Conservation (phyloP, 306 rosid species). For the Glycine latifolia region DNA sequence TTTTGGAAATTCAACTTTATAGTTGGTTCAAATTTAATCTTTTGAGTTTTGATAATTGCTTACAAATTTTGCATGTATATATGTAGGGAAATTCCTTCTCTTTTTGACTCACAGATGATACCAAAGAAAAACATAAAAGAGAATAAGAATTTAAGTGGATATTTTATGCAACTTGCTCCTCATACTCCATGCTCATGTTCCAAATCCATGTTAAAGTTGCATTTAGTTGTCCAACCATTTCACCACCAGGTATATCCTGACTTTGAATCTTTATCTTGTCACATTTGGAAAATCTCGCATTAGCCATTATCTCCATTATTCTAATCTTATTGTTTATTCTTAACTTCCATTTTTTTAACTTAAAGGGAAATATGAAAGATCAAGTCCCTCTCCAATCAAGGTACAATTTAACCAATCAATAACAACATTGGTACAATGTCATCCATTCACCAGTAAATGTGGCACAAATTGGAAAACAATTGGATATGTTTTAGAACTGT, state of each 20-base stretch:
- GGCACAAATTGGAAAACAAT: too few relatives aligned
- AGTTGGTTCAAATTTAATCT: not conserved
- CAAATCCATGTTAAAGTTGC: not conserved
- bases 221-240: not conserved
- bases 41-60: not conserved
- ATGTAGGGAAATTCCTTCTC: not conserved
- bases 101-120: not conserved
- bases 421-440: too few relatives aligned
- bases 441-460: too few relatives aligned
- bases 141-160: not conserved
- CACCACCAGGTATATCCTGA: not conserved
- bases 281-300: not conserved
- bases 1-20: slow-evolving; percentile 4
- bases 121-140: not conserved
- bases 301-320: not conserved
- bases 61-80: not conserved
- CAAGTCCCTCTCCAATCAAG: not conserved
- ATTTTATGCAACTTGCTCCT: not conserved
- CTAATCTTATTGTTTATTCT: not conserved
- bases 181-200: not conserved
- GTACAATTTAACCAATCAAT: not conserved
- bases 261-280: not conserved
- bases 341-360: not conserved
- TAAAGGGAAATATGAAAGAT: not conserved
- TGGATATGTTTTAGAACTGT: too few relatives aligned